phyloP scores from a whole-genome alignment of 208 protist species.

The Acanthamoeba rhysodes region DNA sequence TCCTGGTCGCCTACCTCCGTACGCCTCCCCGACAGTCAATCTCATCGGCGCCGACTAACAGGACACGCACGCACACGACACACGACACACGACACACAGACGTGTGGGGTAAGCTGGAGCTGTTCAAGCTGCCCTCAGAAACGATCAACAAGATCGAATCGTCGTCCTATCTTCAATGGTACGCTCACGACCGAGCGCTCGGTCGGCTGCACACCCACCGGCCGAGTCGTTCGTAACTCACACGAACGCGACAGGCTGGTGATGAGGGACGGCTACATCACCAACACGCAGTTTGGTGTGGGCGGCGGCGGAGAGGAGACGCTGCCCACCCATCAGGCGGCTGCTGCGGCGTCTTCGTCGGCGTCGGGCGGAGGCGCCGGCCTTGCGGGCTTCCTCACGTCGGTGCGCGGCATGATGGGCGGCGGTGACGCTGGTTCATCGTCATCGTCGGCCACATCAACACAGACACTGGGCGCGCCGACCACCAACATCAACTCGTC shows the following conservation, averaged over 20 bases:
- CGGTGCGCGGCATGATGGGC: neutral
- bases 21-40: neutral
- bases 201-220: neutral
- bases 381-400: neutral
- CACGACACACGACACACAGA: neutral
- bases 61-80: no score
- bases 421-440: neutral
- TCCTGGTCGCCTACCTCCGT: conserved; percentile 81
- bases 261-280: conserved; percentile 45
- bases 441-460: neutral
- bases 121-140: neutral
- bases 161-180: conserved; percentile 3
- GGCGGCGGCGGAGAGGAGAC: neutral
- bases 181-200: neutral
- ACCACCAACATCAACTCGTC: neutral
- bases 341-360: neutral
- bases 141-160: conserved; percentile 19
- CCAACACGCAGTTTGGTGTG: conserved; percentile 28
- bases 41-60: neutral
- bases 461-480: neutral
- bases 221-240: neutral
- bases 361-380: neutral
- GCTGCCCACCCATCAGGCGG: neutral
- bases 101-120: conserved; percentile 2
- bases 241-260: neutral